These are phyloP conservation scores for Penicillium sp. DNA, from an alignment of 2,329 filamentous ascomycete species.

Conservation along the genomic window DNA sequence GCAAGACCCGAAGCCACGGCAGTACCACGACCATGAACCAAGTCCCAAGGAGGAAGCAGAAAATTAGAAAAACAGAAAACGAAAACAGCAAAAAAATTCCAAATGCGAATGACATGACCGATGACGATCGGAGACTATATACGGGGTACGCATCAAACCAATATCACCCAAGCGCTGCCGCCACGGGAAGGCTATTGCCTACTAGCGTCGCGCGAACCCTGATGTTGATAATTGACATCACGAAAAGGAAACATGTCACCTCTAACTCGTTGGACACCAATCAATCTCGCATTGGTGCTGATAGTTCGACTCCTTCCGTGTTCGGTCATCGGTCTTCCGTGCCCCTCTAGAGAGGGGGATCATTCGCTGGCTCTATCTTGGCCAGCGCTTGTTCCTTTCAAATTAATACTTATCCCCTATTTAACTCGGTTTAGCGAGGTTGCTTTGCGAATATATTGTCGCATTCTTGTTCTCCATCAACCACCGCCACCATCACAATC, in stretches of 20 bases:
- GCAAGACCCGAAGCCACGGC: slow-evolving; percentile 19
- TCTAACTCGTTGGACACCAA: not conserved
- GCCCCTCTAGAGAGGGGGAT: not conserved
- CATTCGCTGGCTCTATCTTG: not conserved
- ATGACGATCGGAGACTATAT: slow-evolving; percentile 4
- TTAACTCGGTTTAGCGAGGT: not conserved
- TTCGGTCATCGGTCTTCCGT: not conserved
- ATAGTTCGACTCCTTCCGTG: not conserved
- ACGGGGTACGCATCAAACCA: not conserved
- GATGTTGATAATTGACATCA: slow-evolving; percentile 13
- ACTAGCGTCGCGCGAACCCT: slow-evolving; percentile 23
- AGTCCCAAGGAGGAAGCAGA: not conserved
- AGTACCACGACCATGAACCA: slow-evolving; percentile 26
- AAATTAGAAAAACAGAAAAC: not conserved
- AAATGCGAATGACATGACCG: slow-evolving; percentile 1
- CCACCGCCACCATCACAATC: not conserved
- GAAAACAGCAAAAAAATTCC: not conserved
- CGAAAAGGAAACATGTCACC: not conserved
- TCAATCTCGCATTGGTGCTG: not conserved
- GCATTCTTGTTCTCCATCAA: not conserved
- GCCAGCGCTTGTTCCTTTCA: not conserved
- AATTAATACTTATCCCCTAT: not conserved
- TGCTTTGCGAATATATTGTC: not conserved
- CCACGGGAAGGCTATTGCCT: slow-evolving; percentile 23
- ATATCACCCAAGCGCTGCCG: slow-evolving; percentile 3